Evolutionary conservation across 495 filamentous ascomycete genomes (phyloP).

Genomic region (Penicillium canariense): DNA sequence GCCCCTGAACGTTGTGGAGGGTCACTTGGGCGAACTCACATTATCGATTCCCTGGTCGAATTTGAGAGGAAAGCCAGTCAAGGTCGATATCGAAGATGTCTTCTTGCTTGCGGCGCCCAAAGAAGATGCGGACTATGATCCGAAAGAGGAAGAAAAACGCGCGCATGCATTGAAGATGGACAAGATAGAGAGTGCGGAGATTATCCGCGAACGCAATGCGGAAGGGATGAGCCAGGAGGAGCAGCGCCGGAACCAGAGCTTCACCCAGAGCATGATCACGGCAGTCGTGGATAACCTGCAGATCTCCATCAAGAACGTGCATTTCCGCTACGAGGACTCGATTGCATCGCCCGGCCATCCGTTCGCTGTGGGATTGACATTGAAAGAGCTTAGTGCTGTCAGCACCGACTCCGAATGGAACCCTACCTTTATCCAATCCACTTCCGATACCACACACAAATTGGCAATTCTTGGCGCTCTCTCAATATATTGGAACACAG

Average conservation of each 20-base stretch:
- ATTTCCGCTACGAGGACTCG: slow-evolving; percentile 96
- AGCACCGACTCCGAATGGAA: slow-evolving; percentile 93
- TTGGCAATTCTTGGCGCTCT: slow-evolving; percentile 82
- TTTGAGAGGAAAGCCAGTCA: slow-evolving; percentile 86
- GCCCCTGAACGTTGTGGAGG: slow-evolving; percentile 93
- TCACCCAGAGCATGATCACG: slow-evolving; percentile 88
- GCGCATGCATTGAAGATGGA: slow-evolving; percentile 91
- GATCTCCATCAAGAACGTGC: slow-evolving; percentile 95
- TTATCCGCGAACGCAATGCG: slow-evolving; percentile 84
- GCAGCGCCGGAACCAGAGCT: slow-evolving; percentile 92
- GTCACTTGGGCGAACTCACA: slow-evolving; percentile 86
- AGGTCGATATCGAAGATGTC: slow-evolving; percentile 94
- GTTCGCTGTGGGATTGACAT: slow-evolving; percentile 85
- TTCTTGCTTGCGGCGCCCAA: slow-evolving; percentile 91
- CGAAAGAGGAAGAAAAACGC: slow-evolving; percentile 83
- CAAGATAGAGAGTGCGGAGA: slow-evolving; percentile 90
- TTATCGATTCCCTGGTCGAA: slow-evolving; percentile 96
- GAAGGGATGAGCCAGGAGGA: slow-evolving; percentile 94
- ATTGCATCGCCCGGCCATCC: slow-evolving; percentile 92
- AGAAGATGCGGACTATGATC: slow-evolving; percentile 88
- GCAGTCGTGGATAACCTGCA: slow-evolving; percentile 98
- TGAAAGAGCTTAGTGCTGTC: slow-evolving; percentile 93
- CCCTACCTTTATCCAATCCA: slow-evolving; percentile 89
- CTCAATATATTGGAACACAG: slow-evolving; percentile 97
- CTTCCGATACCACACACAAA: slow-evolving; percentile 81